Evolutionary conservation across 768 basidiomycete species (phyloP).

Genomic region (Dentipellis sp.): DNA sequence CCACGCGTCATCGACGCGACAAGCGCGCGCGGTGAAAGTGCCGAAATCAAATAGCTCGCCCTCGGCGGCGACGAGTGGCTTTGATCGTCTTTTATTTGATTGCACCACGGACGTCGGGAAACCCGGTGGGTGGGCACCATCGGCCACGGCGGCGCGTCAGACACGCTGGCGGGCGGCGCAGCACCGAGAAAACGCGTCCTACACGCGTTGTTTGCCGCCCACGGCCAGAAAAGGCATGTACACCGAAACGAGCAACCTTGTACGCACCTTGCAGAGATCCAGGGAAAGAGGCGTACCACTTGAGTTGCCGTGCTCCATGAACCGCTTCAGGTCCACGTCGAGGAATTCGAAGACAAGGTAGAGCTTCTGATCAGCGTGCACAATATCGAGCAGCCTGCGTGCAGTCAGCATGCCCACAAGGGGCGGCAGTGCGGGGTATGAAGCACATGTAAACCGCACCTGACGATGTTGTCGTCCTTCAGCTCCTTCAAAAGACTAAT

Average conservation of each 20-base stretch:
- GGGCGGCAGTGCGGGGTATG: not conserved
- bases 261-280: slow-evolving; percentile 72
- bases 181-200: slow-evolving; percentile 18
- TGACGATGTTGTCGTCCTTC: slow-evolving; percentile 92
- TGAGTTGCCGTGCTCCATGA: slow-evolving; percentile 84
- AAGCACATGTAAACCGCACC: slow-evolving; percentile 36
- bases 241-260: slow-evolving; percentile 1
- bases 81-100: too few relatives aligned
- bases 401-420: not conserved
- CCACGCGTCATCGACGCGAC: slow-evolving; percentile 1
- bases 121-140: too few relatives aligned
- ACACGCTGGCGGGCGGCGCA: slow-evolving; percentile 14
- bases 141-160: slow-evolving; percentile 14
- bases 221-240: not conserved
- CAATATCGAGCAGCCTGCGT: slow-evolving; percentile 83
- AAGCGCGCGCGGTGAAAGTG: slow-evolving; percentile 16
- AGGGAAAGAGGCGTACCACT: slow-evolving; percentile 61
- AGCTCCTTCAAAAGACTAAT: slow-evolving; percentile 96
- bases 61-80: not conserved
- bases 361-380: slow-evolving; percentile 93
- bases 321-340: slow-evolving; percentile 93
- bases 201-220: slow-evolving; percentile 20
- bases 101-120: too few relatives aligned
- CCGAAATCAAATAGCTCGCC: slow-evolving; percentile 6
- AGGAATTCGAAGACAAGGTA: slow-evolving; percentile 98